Percentiles rank a stretch among this genome's conserved stretches.
Conservation (phyloP, 305 asterid species). For the Fraxinus greggii region DNA sequence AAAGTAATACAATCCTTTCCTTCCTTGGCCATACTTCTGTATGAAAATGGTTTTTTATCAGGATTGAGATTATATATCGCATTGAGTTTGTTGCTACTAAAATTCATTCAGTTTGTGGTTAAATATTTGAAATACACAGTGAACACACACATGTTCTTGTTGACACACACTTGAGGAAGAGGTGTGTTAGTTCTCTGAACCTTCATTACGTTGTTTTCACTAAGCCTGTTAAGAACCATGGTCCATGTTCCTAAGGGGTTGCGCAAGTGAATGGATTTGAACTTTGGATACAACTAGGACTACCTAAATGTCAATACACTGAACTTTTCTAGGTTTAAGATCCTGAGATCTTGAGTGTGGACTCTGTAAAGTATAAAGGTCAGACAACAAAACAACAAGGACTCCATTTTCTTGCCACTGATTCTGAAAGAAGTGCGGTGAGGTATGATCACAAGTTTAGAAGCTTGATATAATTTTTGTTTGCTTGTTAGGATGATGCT, state of each 20-base stretch:
- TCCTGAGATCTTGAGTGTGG: background rate
- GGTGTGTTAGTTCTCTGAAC: background rate
- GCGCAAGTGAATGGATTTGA: background rate
- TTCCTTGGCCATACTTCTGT: background rate
- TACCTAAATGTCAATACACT: background rate
- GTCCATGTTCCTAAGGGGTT: background rate
- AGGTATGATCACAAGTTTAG: conserved; percentile 7
- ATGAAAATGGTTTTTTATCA: background rate
- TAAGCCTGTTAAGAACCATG: background rate
- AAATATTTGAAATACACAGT: background rate
- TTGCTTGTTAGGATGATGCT: conserved; percentile 3
- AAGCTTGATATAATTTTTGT: background rate
- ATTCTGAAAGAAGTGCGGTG: background rate
- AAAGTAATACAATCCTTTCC: background rate
- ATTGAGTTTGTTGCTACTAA: background rate
- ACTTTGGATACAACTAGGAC: background rate
- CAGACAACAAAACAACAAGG: background rate
- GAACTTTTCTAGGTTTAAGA: background rate
- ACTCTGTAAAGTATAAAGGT: background rate
- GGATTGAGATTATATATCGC: background rate
- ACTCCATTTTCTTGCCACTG: conserved; percentile 1
- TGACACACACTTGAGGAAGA: background rate
- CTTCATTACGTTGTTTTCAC: background rate
- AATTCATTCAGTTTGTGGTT: background rate
- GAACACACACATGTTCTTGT: background rate